Evolutionary conservation across 257 asterid genomes (phyloP), one percentile per base, ranked within the genome.

Genomic region (Eustoma russellianum): DNA sequence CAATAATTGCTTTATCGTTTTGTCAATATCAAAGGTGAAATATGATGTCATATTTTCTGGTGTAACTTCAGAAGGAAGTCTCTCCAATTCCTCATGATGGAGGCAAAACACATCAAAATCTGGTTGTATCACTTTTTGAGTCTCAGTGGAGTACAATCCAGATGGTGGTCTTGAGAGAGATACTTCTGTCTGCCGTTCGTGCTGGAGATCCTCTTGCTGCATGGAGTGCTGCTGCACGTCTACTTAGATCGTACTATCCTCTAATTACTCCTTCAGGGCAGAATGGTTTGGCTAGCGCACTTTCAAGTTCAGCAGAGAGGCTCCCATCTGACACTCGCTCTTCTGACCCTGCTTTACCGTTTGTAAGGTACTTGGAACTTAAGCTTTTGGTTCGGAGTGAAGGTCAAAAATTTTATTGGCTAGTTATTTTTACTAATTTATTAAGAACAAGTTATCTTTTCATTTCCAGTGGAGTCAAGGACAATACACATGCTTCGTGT

Each of bases 141-240:
- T 87, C 95, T 55, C 98, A 91, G 53, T 91, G 98, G 98, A 87
- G 98, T 77, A 91, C 95, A 58, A 88, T 91, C 63, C 98, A 91
- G 80, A 87, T 91, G 98, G 97, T 91, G 57, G 98, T 91, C 65
- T 81, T 91, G 66, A 73, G 97, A 64, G 98, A 91, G 77, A 85
- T 91, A 74, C 88, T 91, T 66, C 74, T 91, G 56, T 84, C 97
- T 63, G 95, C 98, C 61, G 88, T 91, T 41, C 92, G 95, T 63
- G 97, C 97, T 0, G 98, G 98, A 58, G 98, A 91, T 73, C 98
- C 98, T 53, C 94, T 84, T 69, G 92, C 96, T 59, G 98, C 98
- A 57, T 91, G 98, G 98, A 91, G 98, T 80, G 98, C 98, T 51
- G 93, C 98, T 64, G 97, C 97, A 62, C 97, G 98, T 51, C 65